These are phyloP conservation scores for Blastomyces gilchristii DNA, from an alignment of 2,329 filamentous ascomycete genomes.

Conservation along the genomic window DNA sequence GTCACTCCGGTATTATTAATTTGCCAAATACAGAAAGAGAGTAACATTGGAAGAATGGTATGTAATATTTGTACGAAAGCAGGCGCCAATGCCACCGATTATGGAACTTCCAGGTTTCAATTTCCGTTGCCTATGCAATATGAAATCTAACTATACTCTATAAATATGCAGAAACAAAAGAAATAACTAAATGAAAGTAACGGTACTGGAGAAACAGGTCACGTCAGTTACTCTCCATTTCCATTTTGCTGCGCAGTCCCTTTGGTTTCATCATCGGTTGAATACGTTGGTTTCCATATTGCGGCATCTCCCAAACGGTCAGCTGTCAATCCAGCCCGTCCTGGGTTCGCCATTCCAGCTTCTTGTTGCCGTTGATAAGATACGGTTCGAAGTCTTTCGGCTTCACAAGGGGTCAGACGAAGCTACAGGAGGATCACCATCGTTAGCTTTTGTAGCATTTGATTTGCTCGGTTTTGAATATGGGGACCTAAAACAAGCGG, in stretches of 20 bases:
- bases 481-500: background rate
- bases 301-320: slow-evolving; percentile 33
- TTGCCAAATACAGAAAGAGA: background rate
- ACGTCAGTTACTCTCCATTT: background rate
- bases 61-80: background rate
- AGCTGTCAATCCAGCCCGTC: slow-evolving; percentile 37
- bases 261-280: background rate
- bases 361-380: slow-evolving; percentile 48
- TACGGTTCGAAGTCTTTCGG: slow-evolving; percentile 43
- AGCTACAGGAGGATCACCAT: slow-evolving; percentile 20
- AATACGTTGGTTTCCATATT: slow-evolving; percentile 1
- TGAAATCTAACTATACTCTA: too few species aligned
- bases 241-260: background rate
- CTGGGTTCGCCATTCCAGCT: slow-evolving; percentile 41
- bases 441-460: background rate
- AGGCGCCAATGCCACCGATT: background rate
- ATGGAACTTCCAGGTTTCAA: background rate
- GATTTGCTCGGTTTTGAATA: background rate
- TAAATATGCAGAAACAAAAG: background rate
- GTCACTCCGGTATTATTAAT: background rate
- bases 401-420: slow-evolving; percentile 44
- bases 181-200: background rate
- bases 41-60: background rate
- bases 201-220: background rate
- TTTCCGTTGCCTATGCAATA: too few species aligned